Evolutionary conservation across 305 asterid genomes (phyloP).

Genomic region (Fraxinus baroniana): DNA sequence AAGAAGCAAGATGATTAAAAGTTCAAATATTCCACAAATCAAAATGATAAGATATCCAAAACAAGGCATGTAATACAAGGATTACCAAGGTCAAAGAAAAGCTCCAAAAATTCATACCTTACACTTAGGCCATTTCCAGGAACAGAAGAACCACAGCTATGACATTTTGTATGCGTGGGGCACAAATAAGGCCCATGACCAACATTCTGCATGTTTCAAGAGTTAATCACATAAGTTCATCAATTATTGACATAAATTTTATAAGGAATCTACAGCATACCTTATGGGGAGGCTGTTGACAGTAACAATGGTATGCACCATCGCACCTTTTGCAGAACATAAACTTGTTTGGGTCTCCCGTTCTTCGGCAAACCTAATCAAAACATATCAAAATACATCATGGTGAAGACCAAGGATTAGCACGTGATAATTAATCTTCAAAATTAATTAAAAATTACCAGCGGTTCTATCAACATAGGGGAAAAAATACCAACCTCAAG

Average conservation of each 20-base stretch:
- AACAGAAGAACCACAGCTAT: constrained; percentile 88
- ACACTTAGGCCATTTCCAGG: constrained; percentile 96
- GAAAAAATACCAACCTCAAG: constrained; percentile 15
- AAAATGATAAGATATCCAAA: background rate
- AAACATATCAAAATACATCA: background rate
- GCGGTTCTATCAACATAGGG: constrained; percentile 3
- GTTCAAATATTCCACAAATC: background rate
- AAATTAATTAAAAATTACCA: constrained; percentile 16
- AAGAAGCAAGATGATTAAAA: background rate
- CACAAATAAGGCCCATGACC: constrained; percentile 94
- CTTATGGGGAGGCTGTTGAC: constrained; percentile 84
- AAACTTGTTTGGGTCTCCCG: constrained; percentile 92
- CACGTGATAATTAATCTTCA: constrained; percentile 3
- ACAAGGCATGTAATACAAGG: background rate
- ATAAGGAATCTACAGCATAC: constrained; percentile 28
- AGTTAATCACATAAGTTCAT: constrained; percentile 28
- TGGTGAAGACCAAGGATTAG: constrained; percentile 1
- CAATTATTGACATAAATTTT: constrained; percentile 2
- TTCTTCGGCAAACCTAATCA: constrained; percentile 72
- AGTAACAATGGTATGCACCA: constrained; percentile 90
- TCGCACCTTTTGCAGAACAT: constrained; percentile 99
- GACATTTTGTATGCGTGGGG: constrained; percentile 93
- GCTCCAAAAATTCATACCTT: constrained; percentile 53
- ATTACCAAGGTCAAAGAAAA: background rate
- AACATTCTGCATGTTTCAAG: constrained; percentile 64